A percentile compares a stretch with the other conserved stretches of the same genome.
Evolutionary conservation across 2,329 filamentous ascomycete species (phyloP).

Genomic region (Aspergillus puulaauensis): DNA sequence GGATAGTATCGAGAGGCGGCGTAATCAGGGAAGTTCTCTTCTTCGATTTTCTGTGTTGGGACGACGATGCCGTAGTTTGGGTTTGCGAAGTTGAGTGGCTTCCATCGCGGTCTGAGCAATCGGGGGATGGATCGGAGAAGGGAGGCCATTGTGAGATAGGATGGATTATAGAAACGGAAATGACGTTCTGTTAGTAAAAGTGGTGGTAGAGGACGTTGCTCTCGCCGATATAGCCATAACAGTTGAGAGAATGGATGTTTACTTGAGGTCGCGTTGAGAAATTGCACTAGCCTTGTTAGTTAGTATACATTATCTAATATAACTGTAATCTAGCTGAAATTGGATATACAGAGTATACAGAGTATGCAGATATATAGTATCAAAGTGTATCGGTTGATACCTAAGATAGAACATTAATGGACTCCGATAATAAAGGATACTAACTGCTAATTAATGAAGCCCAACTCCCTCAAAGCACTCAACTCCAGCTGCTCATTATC

Average conservation of each 20-base stretch:
- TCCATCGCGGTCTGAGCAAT: constrained; percentile 27
- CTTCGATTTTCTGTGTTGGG: constrained; percentile 27
- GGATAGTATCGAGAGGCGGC: constrained; percentile 29
- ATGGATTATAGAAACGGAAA: not conserved
- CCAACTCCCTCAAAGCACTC: not conserved
- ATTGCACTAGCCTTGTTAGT: too few relatives aligned
- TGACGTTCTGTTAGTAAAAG: not conserved
- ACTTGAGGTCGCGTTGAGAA: too few relatives aligned
- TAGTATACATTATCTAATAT: too few relatives aligned
- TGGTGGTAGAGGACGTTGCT: too few relatives aligned
- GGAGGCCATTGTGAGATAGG: constrained; percentile 12
- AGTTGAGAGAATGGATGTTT: too few relatives aligned
- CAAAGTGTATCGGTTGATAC: too few relatives aligned
- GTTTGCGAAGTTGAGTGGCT: constrained; percentile 33
- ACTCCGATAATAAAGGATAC: too few relatives aligned
- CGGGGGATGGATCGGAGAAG: constrained; percentile 24
- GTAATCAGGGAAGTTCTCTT: constrained; percentile 31
- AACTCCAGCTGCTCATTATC: not conserved
- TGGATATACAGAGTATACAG: too few relatives aligned
- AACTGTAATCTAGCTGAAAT: too few relatives aligned
- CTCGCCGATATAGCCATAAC: too few relatives aligned
- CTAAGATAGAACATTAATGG: too few relatives aligned
- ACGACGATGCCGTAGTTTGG: constrained; percentile 26
- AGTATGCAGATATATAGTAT: too few relatives aligned
- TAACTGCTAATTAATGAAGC: not conserved